Conservation (phyloP, 2,329 filamentous ascomycete genomes). For the Ophiognomonia clavigignenti-juglandacearum region DNA sequence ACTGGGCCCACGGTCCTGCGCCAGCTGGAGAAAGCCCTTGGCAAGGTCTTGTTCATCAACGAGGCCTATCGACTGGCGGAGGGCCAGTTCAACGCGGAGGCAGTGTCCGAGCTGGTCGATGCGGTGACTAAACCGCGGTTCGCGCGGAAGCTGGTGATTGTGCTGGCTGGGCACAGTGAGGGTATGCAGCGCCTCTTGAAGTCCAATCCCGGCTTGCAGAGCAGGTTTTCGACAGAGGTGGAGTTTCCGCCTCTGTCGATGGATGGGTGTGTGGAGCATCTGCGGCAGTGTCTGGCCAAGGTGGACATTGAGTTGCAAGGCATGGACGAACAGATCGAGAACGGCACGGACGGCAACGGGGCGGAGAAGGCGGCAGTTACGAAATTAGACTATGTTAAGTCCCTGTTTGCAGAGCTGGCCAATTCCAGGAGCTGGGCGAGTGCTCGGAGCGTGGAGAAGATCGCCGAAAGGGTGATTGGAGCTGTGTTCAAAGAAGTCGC, state of each 20-base stretch:
- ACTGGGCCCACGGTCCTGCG: constrained; percentile 51
- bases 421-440: background rate
- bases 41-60: constrained; percentile 53
- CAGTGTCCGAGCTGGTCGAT: constrained; percentile 25
- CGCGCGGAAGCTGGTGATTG: constrained; percentile 41
- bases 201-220: constrained; percentile 46
- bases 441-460: background rate
- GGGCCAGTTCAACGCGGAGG: constrained; percentile 37
- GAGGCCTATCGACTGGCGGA: constrained; percentile 47
- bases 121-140: constrained; percentile 36
- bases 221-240: constrained; percentile 35
- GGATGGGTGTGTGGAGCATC: constrained; percentile 20
- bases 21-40: constrained; percentile 44
- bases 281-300: background rate
- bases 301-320: background rate
- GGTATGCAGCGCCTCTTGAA: constrained; percentile 48
- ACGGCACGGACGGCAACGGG: background rate
- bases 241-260: constrained; percentile 28
- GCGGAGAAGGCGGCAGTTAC: background rate
- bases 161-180: constrained; percentile 50
- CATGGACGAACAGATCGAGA: background rate
- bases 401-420: background rate
- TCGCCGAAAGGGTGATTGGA: background rate
- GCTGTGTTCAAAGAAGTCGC: background rate
- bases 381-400: no score